Percentiles rank a stretch among this genome's conserved stretches.
These are phyloP conservation scores for Phaeoacremonium minimum DNA, from an alignment of 2,329 filamentous ascomycete genomes.

Conservation along the genomic window DNA sequence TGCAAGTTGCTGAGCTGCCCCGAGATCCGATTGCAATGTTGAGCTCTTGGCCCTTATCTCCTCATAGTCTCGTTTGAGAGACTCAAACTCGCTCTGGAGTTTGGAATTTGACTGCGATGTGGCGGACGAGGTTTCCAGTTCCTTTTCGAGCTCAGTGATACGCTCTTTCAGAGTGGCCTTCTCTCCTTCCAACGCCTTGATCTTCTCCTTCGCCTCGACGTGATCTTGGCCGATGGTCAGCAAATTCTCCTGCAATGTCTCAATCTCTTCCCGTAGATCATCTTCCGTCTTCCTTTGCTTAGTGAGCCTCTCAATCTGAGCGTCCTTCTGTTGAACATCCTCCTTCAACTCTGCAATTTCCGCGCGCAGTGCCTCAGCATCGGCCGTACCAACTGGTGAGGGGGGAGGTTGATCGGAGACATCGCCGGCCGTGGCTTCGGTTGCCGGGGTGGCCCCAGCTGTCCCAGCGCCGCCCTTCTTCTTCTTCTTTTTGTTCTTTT, in stretches of 20 bases:
- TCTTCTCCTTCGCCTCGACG: constrained; percentile 75
- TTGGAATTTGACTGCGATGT: constrained; percentile 42
- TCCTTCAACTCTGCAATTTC: constrained; percentile 47
- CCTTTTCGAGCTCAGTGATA: constrained; percentile 66
- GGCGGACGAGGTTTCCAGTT: constrained; percentile 44
- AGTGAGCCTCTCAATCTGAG: constrained; percentile 66
- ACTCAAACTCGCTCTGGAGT: constrained; percentile 57
- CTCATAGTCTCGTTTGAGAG: constrained; percentile 52
- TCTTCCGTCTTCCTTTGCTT: constrained; percentile 72
- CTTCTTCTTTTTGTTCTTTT: constrained; percentile 88
- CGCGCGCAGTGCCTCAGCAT: constrained; percentile 35
- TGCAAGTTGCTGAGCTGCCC: constrained; percentile 80
- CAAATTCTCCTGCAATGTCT: constrained; percentile 75
- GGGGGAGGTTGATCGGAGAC: constrained; percentile 27
- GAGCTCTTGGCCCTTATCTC: constrained; percentile 67
- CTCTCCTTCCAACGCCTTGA: constrained; percentile 66
- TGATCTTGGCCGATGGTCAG: constrained; percentile 77
- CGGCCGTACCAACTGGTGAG: constrained; percentile 19
- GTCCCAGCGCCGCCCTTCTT: constrained; percentile 65
- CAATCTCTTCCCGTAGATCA: constrained; percentile 78
- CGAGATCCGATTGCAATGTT: constrained; percentile 75
- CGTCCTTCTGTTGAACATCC: constrained; percentile 61
- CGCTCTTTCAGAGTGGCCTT: constrained; percentile 61
- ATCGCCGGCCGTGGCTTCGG: constrained; percentile 32
- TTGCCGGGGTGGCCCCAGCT: constrained; percentile 19